Evolutionary conservation across 2,329 filamentous ascomycete species (phyloP), one percentile per base, ranked within the genome.

Genomic region (Elsinoe perseae): DNA sequence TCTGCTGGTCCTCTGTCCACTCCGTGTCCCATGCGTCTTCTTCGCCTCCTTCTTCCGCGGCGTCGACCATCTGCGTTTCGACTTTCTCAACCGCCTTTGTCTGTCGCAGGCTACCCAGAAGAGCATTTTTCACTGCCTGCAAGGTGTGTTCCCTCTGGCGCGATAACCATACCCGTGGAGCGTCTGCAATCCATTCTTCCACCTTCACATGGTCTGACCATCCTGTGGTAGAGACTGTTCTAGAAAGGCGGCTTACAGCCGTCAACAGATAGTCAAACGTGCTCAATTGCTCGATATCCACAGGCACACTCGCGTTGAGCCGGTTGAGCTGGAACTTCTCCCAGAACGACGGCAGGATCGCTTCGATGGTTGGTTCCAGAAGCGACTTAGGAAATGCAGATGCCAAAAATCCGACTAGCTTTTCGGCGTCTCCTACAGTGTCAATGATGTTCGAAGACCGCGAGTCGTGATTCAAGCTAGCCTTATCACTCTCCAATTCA

Each of bases 71-170:
- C 64, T 93, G 86, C 50, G 85, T 95, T 70, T 97, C 92, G 1
- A 95, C 77, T 64, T 87, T 83, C 68, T 96, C 90, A 1, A 95
- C 90, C 44, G 80, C 77, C 62, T 82, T 86, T 12, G 84, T 78
- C 23, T 77, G 71, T 7, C 84, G 84, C 36, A 92, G 78, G 7
- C 86, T 87, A 53, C 75, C 73, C 2, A 83, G 78, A 2, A 96
- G 77, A 44, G 85, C 80, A 18, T 73, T 79, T 21, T 93, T 82
- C 10, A 95, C 83, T 30, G 80, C 79, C 59, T 91, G 85, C 21
- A 98, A 77, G 0, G 89, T 84, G 30, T 80, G 83, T 64, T 95
- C 90, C 64, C 87, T 83, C 61, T 90, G 86, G 67, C 89, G 92
- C 1, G 81, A 81, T 12, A 97, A 78, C 93, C 93, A 98, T 23